Base-by-base conservation (phyloP, 2,329 filamentous ascomycete genomes). In the Paraconiothyrium brasiliense region DNA sequence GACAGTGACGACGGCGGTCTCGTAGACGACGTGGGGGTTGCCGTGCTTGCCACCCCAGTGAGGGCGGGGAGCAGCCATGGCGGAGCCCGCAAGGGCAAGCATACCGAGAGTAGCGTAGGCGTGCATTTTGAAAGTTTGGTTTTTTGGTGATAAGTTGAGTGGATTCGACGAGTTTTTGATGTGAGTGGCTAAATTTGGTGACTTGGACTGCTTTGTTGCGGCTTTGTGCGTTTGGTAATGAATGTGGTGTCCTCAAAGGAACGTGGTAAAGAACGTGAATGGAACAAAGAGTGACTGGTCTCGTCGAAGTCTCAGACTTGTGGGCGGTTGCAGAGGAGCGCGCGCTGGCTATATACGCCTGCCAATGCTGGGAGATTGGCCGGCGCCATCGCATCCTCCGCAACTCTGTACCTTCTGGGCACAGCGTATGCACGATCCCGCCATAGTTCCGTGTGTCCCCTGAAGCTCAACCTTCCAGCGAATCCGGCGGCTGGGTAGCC, bases 261-360 rank as follows among this genome's bases (percentile, higher is more conserved):
- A 68, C 67, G 65, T 72, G 32, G 10, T 55, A 74, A 71, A 57
- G 72, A 74, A 62, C 63, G 72, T 73, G 69, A 48, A 47, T 61
- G 30, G 54, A 59, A 54, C 55, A 74, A 68, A 69, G 66, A 73
- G 61, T 73, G 71, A 75, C 71, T 65, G 65, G 58, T 70, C 66
- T 72, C 70, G 72, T 74, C 70, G 71, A 73, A 74, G 72, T 75
- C 73, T 69, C 73, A 75, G 70, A 74, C 72, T 72, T 74, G 71
- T 66, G 58, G 48, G 56, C 58, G 51, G 51, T 61, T 54, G 56
- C 62, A 60, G 54, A 63, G 52, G 57, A 62, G 68, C 65, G 70
- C 62, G 30, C 22, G 46, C n/a, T 49, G 24, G 39, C 44, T 48
- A 57, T 63, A 59, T 63, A 63, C 43, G 44, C 39, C 41, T 50